Conservation (phyloP, 768 basidiomycete species). For the Rhizopogon vinicolor region DNA sequence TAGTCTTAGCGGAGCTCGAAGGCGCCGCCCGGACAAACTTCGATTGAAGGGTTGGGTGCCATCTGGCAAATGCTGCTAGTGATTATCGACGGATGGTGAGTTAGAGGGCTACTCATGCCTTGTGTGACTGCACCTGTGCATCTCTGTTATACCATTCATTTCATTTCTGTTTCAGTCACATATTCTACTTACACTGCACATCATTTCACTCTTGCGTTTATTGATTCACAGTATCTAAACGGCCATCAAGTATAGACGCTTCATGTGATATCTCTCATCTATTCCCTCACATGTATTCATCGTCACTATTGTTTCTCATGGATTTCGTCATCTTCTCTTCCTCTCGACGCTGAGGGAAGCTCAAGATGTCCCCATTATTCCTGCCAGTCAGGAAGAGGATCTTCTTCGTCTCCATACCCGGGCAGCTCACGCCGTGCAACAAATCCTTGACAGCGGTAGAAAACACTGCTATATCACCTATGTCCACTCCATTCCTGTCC, state of each 20-base stretch:
- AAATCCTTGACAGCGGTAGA: too few species aligned
- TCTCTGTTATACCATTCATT: slow-evolving; percentile 20
- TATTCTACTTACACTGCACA: slow-evolving; percentile 4
- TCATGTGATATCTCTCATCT: slow-evolving; percentile 8
- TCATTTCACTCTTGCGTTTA: slow-evolving; percentile 10
- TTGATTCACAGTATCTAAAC: slow-evolving; percentile 15
- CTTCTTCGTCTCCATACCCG: too few species aligned
- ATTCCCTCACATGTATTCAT: slow-evolving; percentile 1
- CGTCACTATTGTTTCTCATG: neutral
- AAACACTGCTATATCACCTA: too few species aligned
- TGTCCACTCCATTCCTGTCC: too few species aligned
- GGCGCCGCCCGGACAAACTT: slow-evolving; percentile 53
- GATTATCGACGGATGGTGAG: neutral
- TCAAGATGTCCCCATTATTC: neutral
- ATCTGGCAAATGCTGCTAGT: slow-evolving; percentile 61
- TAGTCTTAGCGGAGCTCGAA: slow-evolving; percentile 66
- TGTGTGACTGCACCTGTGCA: slow-evolving; percentile 7
- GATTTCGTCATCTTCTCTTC: neutral
- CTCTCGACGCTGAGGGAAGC: too few species aligned
- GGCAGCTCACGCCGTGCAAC: too few species aligned
- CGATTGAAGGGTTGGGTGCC: slow-evolving; percentile 62
- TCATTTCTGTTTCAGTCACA: slow-evolving; percentile 13
- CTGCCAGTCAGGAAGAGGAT: neutral
- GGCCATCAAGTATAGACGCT: slow-evolving; percentile 13
- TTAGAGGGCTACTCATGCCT: neutral